Evolutionary conservation across 768 basidiomycete genomes (phyloP), one percentile per base, ranked within the genome.

Genomic region (Podaxis pistillaris): DNA sequence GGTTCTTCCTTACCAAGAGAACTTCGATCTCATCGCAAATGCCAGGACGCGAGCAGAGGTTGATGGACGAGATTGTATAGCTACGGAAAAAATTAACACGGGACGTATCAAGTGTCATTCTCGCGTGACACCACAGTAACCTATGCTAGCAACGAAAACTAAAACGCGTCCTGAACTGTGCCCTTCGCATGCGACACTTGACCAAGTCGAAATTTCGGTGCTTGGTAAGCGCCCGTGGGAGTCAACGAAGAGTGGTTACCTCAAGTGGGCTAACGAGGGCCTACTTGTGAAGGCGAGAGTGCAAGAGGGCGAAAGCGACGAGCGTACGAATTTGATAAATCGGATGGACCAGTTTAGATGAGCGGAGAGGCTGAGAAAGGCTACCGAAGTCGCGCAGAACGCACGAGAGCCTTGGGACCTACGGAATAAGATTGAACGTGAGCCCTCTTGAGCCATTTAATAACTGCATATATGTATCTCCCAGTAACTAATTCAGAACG

Each of bases 1-100:
- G 37, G 86, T 93, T 17, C 80, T 87, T 4, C 89, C 90, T 2
- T 91, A 93, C 69, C 94, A 95, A 61, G 80, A 81, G 56, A 83
- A 84, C 0, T 75, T 94, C 33, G 83, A 94, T 73, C 79, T 96
- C 57, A 81, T 83, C 2, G 72, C 79, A 12, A 81, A 28, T 83
- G 0, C 76, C 81, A n/a, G 83, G 85, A 65, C 78, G 79, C 57
- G 84, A 88, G 67, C 80, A 82, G 37, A 85, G 84, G 63, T 74
- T 93, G 24, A 76, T 87, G 67, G 81, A 85, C 9, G 86, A 91
- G 71, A 79, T 94, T 2, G 88, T 90, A 24, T 79, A 86, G 38
- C 73, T 94, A 55, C 76, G 90, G 55, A 77, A 80, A 85, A 66
- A 77, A 28, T 96, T 4, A 86, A 91, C 60, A 83, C 86, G 68